Evolutionary conservation across 2,329 filamentous ascomycete species (phyloP).

Genomic region (Dothideomycetes sp.): DNA sequence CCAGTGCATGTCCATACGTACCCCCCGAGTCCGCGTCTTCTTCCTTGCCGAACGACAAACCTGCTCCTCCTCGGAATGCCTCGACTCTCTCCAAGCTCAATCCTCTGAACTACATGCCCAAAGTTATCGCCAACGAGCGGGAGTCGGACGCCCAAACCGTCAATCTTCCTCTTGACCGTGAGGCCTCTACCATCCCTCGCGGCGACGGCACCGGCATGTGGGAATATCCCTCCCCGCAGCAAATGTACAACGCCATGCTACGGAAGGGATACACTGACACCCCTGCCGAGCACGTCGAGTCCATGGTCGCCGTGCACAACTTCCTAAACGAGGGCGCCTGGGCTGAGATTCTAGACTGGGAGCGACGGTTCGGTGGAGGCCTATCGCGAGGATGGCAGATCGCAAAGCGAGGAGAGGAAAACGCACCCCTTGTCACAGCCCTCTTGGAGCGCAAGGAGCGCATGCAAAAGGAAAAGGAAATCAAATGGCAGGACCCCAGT

Average conservation of each 20-base stretch:
- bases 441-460: conserved; percentile 15
- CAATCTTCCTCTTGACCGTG: conserved; percentile 66
- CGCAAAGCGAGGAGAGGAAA: conserved; percentile 22
- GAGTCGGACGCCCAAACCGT: conserved; percentile 58
- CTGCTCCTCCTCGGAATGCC: conserved; percentile 21
- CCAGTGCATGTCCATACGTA: conserved; percentile 41
- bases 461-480: conserved; percentile 16
- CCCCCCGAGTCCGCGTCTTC: too few relatives aligned
- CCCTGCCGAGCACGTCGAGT: conserved; percentile 82
- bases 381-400: conserved; percentile 39
- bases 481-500: conserved; percentile 53
- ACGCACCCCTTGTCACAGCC: conserved; percentile 14
- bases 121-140: conserved; percentile 68
- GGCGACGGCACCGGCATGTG: conserved; percentile 67
- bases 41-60: conserved; percentile 23
- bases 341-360: conserved; percentile 91
- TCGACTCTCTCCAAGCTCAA: conserved; percentile 57
- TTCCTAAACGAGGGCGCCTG: conserved; percentile 97
- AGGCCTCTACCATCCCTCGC: conserved; percentile 83
- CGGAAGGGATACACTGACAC: conserved; percentile 95
- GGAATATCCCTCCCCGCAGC: conserved; percentile 97
- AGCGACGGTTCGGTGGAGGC: conserved; percentile 70
- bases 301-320: conserved; percentile 97
- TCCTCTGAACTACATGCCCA: conserved; percentile 93
- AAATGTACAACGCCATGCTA: conserved; percentile 98